phyloP scores from a whole-genome alignment of 345 rosid genomes.

The Melaleuca alternifolia region DNA sequence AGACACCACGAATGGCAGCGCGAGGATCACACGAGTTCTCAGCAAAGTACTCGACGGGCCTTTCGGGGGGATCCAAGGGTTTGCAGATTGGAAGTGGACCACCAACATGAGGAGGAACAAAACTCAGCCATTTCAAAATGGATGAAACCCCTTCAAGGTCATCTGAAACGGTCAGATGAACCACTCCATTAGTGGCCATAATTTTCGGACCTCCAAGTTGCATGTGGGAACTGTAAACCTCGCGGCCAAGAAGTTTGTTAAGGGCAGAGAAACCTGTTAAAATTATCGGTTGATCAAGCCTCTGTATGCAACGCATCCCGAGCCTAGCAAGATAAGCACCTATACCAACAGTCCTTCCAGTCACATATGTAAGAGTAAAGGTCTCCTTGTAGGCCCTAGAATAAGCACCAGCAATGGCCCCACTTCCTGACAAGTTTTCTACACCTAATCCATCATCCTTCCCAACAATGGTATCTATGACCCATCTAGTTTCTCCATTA shows the following conservation, averaged over 20 bases:
- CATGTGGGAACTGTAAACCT: constrained; percentile 99
- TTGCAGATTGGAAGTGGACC: constrained; percentile 66
- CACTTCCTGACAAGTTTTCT: constrained; percentile 94
- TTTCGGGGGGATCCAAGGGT: constrained; percentile 73
- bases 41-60: constrained; percentile 76
- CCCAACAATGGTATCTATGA: constrained; percentile 88
- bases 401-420: constrained; percentile 97
- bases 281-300: constrained; percentile 98
- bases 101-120: constrained; percentile 69
- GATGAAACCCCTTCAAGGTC: constrained; percentile 95
- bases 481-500: constrained; percentile 82
- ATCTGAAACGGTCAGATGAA: constrained; percentile 93
- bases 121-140: constrained; percentile 92
- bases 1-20: constrained; percentile 75
- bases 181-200: constrained; percentile 99
- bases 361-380: constrained; percentile 88
- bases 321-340: constrained; percentile 99
- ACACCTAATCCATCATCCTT: constrained; percentile 97
- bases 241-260: constrained; percentile 98
- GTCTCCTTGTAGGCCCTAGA: constrained; percentile 96
- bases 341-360: constrained; percentile 94
- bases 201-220: constrained; percentile 99
- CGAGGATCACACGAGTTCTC: constrained; percentile 97
- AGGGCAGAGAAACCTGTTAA: constrained; percentile 96
- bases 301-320: constrained; percentile 98